These are phyloP conservation scores for Daldinia decipiens DNA, from an alignment of 495 filamentous ascomycete species.

Conservation along the genomic window DNA sequence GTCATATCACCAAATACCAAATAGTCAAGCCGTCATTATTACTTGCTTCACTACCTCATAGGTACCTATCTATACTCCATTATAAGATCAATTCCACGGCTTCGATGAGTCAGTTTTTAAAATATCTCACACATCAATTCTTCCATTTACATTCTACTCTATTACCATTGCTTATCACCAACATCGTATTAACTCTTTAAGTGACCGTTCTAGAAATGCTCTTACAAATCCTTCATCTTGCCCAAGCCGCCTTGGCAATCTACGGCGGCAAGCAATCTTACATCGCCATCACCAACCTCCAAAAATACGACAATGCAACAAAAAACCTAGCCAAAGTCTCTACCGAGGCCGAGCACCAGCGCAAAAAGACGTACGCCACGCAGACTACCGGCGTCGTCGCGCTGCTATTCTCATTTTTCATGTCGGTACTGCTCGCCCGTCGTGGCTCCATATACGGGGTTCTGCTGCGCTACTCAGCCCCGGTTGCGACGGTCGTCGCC, in stretches of 20 bases:
- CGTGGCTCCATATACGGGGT: slow-evolving; percentile 26
- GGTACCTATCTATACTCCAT: too few species aligned
- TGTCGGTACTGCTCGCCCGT: slow-evolving; percentile 22
- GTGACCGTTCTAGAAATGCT: neutral
- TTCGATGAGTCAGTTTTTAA: neutral
- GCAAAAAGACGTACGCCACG: slow-evolving; percentile 56
- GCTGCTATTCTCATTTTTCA: slow-evolving; percentile 26
- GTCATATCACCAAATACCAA: neutral
- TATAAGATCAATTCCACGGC: too few species aligned
- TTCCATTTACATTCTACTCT: neutral
- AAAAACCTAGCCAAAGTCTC: slow-evolving; percentile 57
- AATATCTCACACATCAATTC: neutral
- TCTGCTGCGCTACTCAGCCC: slow-evolving; percentile 17
- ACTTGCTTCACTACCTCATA: neutral
- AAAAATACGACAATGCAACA: slow-evolving; percentile 53
- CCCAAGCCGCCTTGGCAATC: slow-evolving; percentile 28
- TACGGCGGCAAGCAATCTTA: slow-evolving; percentile 49
- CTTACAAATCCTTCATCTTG: slow-evolving; percentile 22
- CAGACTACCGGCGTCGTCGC: slow-evolving; percentile 49
- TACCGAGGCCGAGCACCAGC: slow-evolving; percentile 25
- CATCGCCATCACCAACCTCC: slow-evolving; percentile 55
- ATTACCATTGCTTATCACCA: neutral
- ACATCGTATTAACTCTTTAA: neutral
- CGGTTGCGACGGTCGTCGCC: slow-evolving; percentile 9
- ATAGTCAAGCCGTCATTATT: neutral